Evolutionary conservation across 306 rosid species (phyloP), one percentile per base, ranked within the genome.

Genomic region (Ormosia semicastrata): DNA sequence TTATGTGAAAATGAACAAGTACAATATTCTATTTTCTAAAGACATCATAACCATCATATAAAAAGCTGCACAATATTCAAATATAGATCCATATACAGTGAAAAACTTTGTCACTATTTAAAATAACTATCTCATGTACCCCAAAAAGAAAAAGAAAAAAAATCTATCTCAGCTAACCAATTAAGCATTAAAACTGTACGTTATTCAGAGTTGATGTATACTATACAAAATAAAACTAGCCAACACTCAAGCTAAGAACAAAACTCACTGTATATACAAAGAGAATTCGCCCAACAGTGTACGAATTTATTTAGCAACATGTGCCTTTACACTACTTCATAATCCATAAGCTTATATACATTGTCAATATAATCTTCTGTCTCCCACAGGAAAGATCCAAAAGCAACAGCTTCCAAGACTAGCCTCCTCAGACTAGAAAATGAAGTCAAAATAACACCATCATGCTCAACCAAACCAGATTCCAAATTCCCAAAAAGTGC

Each of bases 321-420:
- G 50, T 34, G 5, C 71, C 60, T 78, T 14, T 43, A 75, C 4
- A 32, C 77, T 67, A 73, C 67, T 81, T 75, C 88, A 71, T 78
- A 79, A 67, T 87, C 91, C 84, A 85, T 87, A 29, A 93, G 96
- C n/a, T n/a, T n/a, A n/a, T n/a, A n/a, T n/a, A n/a, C n/a, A n/a
- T n/a, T n/a, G n/a, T n/a, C n/a, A n/a, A n/a, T n/a, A n/a, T n/a
- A n/a, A n/a, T n/a, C n/a, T n/a, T n/a, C n/a, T n/a, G n/a, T n/a
- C n/a, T n/a, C n/a, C n/a, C n/a, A n/a, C n/a, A n/a, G n/a, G n/a
- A n/a, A n/a, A n/a, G n/a, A n/a, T n/a, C n/a, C n/a, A n/a, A n/a
- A n/a, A n/a, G n/a, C n/a, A n/a, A n/a, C n/a, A n/a, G n/a, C n/a
- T n/a, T n/a, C n/a, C n/a, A n/a, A n/a, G n/a, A n/a, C n/a, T n/a